phyloP scores from a whole-genome alignment of 179 eudicot genomes.

The Corrigiola litoralis region DNA sequence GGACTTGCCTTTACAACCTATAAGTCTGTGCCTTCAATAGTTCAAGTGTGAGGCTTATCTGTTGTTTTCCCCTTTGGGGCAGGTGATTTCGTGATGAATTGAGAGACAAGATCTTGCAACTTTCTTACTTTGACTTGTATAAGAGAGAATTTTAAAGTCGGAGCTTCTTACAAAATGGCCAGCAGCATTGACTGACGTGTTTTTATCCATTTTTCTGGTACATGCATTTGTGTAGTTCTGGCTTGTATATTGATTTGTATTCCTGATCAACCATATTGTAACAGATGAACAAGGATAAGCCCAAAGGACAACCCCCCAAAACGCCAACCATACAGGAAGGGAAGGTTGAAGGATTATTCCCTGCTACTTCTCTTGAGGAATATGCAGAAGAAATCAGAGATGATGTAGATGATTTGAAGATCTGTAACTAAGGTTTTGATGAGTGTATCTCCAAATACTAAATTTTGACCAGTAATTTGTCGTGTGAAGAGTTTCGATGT shows the following conservation, averaged over 20 bases:
- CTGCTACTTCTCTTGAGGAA: constrained; percentile 61
- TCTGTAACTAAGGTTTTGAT: constrained; percentile 18
- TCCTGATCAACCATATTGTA: not conserved
- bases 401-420: constrained; percentile 26
- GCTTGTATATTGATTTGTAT: not conserved
- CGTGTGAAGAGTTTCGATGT: not conserved
- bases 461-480: not conserved
- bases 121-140: too few species aligned
- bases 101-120: too few species aligned
- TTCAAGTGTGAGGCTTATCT: too few species aligned
- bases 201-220: not conserved
- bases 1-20: too few species aligned
- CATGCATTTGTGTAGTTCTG: not conserved
- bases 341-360: constrained; percentile 60
- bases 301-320: constrained; percentile 32
- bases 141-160: too few species aligned
- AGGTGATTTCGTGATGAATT: too few species aligned
- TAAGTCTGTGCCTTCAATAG: too few species aligned
- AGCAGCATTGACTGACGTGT: not conserved
- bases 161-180: not conserved
- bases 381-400: constrained; percentile 53
- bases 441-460: not conserved
- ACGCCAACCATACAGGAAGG: constrained; percentile 37
- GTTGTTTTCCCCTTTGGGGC: too few species aligned
- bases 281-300: constrained; percentile 88